Evolutionary conservation across 2,329 filamentous ascomycete species (phyloP).

Genomic region (Dendrostoma leiphaemia): DNA sequence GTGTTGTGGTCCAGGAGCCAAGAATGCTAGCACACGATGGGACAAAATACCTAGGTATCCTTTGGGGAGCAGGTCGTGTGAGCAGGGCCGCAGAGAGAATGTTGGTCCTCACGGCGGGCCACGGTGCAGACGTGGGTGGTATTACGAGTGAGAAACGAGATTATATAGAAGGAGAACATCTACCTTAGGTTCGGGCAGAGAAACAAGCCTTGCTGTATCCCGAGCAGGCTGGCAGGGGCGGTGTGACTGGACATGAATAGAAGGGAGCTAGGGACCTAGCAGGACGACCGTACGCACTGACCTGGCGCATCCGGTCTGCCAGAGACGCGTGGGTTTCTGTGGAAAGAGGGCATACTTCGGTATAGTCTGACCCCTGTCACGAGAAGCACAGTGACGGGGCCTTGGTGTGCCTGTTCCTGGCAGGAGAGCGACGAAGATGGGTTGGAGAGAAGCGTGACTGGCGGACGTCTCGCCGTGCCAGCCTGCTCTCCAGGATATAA

Average conservation of each 20-base stretch:
- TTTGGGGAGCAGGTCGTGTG: constrained; percentile 15
- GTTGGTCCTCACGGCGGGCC: constrained; percentile 13
- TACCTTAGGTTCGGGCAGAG: background rate
- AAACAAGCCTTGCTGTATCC: no score
- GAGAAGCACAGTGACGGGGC: background rate
- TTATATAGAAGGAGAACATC: constrained; percentile 5
- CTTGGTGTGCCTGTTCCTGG: background rate
- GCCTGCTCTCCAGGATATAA: background rate
- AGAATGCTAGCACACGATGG: constrained; percentile 2
- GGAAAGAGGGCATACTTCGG: background rate
- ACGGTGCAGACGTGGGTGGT: constrained; percentile 16
- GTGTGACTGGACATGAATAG: constrained; percentile 9
- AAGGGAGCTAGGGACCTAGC: background rate
- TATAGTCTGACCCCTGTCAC: background rate
- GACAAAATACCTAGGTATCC: background rate
- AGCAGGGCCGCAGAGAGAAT: constrained; percentile 3
- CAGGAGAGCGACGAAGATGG: background rate
- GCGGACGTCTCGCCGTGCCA: background rate
- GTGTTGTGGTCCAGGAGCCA: background rate
- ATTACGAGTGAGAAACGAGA: constrained; percentile 7
- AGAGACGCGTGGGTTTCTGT: background rate
- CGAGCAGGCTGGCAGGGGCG: background rate
- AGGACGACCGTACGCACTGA: constrained; percentile 7
- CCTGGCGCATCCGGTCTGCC: background rate
- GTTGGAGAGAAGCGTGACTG: background rate